phyloP scores from a whole-genome alignment of 75 land plant genomes.

The Ceratopteris richardii region DNA sequence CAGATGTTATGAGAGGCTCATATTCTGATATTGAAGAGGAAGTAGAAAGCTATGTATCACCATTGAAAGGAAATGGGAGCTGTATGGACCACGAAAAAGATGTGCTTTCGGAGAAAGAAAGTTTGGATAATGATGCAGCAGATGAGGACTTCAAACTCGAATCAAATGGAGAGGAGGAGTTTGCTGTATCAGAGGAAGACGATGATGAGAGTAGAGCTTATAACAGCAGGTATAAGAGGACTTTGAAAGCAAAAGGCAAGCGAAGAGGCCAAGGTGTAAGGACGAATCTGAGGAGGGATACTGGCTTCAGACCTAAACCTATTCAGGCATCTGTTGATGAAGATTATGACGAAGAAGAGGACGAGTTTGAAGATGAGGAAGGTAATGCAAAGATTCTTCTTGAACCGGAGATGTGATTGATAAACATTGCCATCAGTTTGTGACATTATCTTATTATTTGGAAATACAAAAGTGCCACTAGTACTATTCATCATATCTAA shows the following conservation, averaged over 20 bases:
- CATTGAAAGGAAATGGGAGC: background rate
- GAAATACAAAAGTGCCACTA: background rate
- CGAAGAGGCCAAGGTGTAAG: background rate
- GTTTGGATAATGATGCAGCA: conserved; percentile 3
- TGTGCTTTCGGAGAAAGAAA: background rate
- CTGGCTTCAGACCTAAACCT: background rate
- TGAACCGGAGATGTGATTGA: background rate
- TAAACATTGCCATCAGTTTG: too few species aligned
- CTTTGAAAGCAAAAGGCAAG: conserved; percentile 3
- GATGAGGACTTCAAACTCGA: background rate
- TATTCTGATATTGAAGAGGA: conserved; percentile 1
- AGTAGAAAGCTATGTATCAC: background rate
- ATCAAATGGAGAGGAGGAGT: conserved; percentile 4
- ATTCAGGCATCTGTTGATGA: background rate
- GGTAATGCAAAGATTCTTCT: background rate
- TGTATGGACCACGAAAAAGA: background rate
- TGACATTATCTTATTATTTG: background rate
- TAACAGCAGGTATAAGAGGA: background rate
- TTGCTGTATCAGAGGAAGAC: background rate
- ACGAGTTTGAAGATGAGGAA: conserved; percentile 2
- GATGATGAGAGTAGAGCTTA: background rate
- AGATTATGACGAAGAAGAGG: conserved; percentile 3
- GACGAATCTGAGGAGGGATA: background rate
- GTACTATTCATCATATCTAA: background rate
- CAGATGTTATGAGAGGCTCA: background rate